A percentile compares a stretch with the other conserved stretches of the same genome.
These are phyloP conservation scores for Crotalaria pallida DNA, from an alignment of 306 rosid genomes.

Conservation along the genomic window DNA sequence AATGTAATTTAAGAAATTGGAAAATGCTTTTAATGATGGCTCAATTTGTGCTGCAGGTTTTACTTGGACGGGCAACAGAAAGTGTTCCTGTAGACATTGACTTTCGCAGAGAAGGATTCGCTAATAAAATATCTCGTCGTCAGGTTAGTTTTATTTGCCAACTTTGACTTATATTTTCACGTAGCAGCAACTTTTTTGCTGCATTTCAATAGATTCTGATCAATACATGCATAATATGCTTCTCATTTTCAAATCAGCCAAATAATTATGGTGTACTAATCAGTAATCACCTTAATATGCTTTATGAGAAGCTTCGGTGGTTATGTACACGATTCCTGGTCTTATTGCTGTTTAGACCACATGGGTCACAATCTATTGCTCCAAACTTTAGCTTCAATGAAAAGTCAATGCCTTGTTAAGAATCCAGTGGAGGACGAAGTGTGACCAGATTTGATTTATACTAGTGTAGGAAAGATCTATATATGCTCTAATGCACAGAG, in stretches of 20 bases:
- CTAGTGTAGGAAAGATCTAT: background rate
- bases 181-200: slow-evolving; percentile 8
- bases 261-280: slow-evolving; percentile 1
- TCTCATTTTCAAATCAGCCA: slow-evolving; percentile 4
- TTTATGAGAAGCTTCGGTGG: background rate
- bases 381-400: slow-evolving; percentile 5
- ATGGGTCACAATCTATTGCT: background rate
- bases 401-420: background rate
- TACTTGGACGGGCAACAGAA: slow-evolving; percentile 82
- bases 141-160: slow-evolving; percentile 54
- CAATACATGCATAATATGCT: slow-evolving; percentile 2
- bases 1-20: background rate
- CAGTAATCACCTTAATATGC: slow-evolving; percentile 11
- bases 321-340: background rate
- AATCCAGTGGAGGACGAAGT: background rate
- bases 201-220: background rate
- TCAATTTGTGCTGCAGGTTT: slow-evolving; percentile 48
- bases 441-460: background rate
- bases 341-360: background rate
- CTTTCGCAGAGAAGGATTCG: slow-evolving; percentile 69
- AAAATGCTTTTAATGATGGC: slow-evolving; percentile 15
- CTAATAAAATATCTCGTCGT: slow-evolving; percentile 77
- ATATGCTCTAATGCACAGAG: background rate
- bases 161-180: background rate
- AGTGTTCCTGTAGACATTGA: slow-evolving; percentile 76